Evolutionary conservation across 176 grass and related monocot species (phyloP).

Genomic region (Avena sativa): DNA sequence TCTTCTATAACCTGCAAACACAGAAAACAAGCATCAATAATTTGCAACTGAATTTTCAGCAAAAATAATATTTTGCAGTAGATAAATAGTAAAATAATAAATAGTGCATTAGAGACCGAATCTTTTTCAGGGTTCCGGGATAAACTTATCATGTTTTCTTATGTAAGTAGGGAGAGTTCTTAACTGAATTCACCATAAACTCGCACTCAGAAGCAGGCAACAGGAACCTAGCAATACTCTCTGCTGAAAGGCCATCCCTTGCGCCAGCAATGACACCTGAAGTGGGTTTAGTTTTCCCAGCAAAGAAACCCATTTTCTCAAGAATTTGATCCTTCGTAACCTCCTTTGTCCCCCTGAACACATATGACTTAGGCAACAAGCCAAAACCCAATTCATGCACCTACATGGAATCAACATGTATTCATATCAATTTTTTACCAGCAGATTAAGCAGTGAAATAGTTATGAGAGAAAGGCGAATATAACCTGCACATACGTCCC

Average conservation of each 20-base stretch:
- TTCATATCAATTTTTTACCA: conserved; percentile 21
- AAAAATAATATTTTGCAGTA: conserved; percentile 21
- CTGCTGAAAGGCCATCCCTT: conserved; percentile 76
- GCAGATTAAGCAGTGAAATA: conserved; percentile 17
- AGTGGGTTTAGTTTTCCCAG: conserved; percentile 66
- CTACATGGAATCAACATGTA: conserved; percentile 54
- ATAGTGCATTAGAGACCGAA: not conserved
- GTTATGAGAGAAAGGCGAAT: not conserved
- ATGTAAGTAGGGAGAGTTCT: conserved; percentile 33
- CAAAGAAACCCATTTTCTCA: conserved; percentile 93
- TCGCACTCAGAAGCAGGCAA: conserved; percentile 90
- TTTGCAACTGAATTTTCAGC: not conserved
- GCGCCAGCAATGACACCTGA: conserved; percentile 74
- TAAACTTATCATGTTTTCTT: conserved; percentile 22
- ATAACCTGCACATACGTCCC: conserved; percentile 91
- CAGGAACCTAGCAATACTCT: conserved; percentile 88
- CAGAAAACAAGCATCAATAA: conserved; percentile 6
- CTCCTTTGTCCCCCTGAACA: conserved; percentile 92
- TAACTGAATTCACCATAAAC: conserved; percentile 92
- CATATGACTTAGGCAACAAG: conserved; percentile 86
- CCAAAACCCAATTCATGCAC: conserved; percentile 93
- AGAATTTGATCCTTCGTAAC: conserved; percentile 89
- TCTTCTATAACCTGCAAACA: conserved; percentile 84
- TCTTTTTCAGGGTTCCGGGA: not conserved
- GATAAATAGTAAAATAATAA: conserved; percentile 27